phyloP scores from a whole-genome alignment of 345 rosid species.

The Euphorbia tirucalli region DNA sequence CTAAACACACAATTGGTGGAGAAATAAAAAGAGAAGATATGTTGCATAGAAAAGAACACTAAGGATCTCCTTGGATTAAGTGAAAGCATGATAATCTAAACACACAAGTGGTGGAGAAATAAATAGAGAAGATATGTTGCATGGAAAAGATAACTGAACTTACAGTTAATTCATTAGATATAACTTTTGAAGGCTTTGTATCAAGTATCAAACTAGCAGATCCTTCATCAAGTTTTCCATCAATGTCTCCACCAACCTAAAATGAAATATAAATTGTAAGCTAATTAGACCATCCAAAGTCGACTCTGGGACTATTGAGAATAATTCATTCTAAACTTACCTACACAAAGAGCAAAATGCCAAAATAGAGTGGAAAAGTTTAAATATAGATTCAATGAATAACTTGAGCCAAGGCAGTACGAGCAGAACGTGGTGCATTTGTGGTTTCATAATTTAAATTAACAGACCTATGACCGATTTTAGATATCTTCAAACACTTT shows the following conservation, averaged over 20 bases:
- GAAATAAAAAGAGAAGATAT: no score
- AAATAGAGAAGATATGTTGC: background rate
- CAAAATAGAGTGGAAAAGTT: background rate
- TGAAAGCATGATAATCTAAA: background rate
- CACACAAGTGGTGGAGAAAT: no score
- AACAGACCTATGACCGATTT: background rate
- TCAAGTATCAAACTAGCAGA: slow-evolving; percentile 88
- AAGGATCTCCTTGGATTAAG: no score
- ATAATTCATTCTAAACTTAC: background rate
- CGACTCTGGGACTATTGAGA: background rate
- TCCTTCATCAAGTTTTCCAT: slow-evolving; percentile 88
- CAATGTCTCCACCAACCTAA: slow-evolving; percentile 72
- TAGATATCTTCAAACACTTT: background rate
- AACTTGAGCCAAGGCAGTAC: background rate
- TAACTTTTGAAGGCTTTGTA: slow-evolving; percentile 93
- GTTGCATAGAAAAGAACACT: no score
- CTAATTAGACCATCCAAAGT: slow-evolving; percentile 5
- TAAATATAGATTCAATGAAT: background rate
- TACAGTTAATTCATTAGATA: slow-evolving; percentile 86
- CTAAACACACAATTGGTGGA: no score
- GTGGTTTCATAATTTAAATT: background rate
- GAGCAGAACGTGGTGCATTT: background rate
- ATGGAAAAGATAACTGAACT: slow-evolving; percentile 32
- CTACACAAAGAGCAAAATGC: background rate
- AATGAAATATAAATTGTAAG: slow-evolving; percentile 25